Evolutionary conservation across 768 basidiomycete genomes (phyloP), one percentile per base, ranked within the genome.

Genomic region (Macrolepiota fuliginosa): DNA sequence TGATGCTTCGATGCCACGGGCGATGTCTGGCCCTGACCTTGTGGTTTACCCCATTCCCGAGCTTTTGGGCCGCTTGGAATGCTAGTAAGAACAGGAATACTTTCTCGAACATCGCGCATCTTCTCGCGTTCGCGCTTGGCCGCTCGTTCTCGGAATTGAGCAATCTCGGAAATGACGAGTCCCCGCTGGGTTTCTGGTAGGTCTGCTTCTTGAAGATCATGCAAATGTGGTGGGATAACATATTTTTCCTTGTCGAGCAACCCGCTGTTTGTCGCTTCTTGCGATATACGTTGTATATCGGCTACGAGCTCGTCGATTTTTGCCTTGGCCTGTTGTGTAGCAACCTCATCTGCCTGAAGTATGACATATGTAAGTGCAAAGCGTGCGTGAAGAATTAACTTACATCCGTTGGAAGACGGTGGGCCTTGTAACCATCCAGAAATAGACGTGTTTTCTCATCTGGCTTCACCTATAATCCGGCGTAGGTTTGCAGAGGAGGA

Each of bases 201-300:
- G 70, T 99, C 97, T 56, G 94, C 92, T 76, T 97, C 95, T 70
- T 94, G 91, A 46, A 99, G 82, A 75, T 98, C 97, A 74, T 94
- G 93, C 19, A 98, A 83, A 76, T 99, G 97, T n/a, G 93, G 92
- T 25, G 94, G 94, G 46, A 97, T 93, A 64, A 92, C 83, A 71
- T 92, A 92, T 82, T 89, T 88, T 75, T 94, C 91, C 69, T 90
- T 89, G 74, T 92, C 89, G 56, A 86, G 84, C 40, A 86, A 80
- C n/a, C 89, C 89, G 61, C 72, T 87, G 63, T 85, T 86, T 1
- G 91, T 88, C 2, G 89, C 87, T 51, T 92, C 90, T 71, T 89
- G 86, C 4, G 90, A 90, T 22, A 81, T 73, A 40, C 84, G 82
- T 64, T 87, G 88, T 68, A 94, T 90, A 63, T 92, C 88, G 13